A percentile compares a stretch with the other conserved stretches of the same genome.
These are phyloP conservation scores for Ephemerocybe angulata DNA, from an alignment of 768 basidiomycete species.

Conservation along the genomic window DNA sequence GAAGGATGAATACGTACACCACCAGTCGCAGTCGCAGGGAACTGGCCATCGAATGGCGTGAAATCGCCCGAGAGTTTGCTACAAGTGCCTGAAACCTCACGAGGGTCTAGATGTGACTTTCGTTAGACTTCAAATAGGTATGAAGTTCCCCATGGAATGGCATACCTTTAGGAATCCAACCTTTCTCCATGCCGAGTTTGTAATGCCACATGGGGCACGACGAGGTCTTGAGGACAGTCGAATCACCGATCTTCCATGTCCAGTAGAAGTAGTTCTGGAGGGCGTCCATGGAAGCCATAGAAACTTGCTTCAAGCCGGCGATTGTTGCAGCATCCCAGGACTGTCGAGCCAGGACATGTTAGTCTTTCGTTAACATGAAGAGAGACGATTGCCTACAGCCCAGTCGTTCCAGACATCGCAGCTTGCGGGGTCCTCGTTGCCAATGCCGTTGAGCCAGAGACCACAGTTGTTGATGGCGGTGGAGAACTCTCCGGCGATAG, in stretches of 20 bases:
- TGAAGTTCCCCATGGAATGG: background rate
- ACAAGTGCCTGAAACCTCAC: conserved; percentile 45
- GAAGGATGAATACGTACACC: conserved; percentile 34
- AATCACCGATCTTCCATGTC: conserved; percentile 94
- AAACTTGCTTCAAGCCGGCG: conserved; percentile 56
- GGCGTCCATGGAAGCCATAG: conserved; percentile 82
- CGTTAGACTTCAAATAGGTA: background rate
- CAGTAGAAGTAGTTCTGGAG: conserved; percentile 94
- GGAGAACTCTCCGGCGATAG: conserved; percentile 80
- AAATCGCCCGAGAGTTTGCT: conserved; percentile 35
- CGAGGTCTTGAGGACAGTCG: conserved; percentile 61
- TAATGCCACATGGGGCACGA: conserved; percentile 85
- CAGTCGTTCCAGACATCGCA: conserved; percentile 44
- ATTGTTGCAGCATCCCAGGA: conserved; percentile 59
- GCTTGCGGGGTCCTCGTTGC: conserved; percentile 31
- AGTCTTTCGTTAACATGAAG: conserved; percentile 4
- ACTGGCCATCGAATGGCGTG: conserved; percentile 48
- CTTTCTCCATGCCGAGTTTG: conserved; percentile 75
- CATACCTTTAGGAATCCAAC: conserved; percentile 84
- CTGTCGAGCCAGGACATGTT: conserved; percentile 23
- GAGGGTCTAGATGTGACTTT: conserved; percentile 35
- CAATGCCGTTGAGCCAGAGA: conserved; percentile 51
- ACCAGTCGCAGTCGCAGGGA: conserved; percentile 68
- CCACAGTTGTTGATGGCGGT: conserved; percentile 78
- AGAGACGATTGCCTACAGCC: conserved; percentile 24